Evolutionary conservation across 2,329 filamentous ascomycete species (phyloP), one percentile per base, ranked within the genome.

Genomic region (Colletotrichum tofieldiae): DNA sequence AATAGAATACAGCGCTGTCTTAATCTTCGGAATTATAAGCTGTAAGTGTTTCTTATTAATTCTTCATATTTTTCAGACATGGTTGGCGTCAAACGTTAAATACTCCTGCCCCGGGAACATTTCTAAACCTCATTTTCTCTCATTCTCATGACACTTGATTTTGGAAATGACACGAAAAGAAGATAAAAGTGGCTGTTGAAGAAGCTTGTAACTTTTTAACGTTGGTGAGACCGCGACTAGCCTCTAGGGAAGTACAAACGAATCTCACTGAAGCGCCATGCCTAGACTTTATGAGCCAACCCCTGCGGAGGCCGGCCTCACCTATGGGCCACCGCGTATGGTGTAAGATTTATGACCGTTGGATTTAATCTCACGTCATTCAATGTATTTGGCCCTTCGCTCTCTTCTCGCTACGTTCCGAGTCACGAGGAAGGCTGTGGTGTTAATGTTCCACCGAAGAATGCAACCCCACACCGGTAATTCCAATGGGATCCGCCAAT

Each of bases 401-500:
- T 47, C 5, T 20, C 8, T 37, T 18, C 29, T 63, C n/a, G 32
- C 26, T 39, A 47, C 16, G 29, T 52, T 3, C 45, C n/a, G 5
- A 45, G 47, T 39, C 64, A 59, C 35, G n/a, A 26, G 49, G 39
- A 45, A 4, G 43, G n/a, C 32, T 11, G 16, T 43, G 35, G 20
- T 47, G 3, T 52, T 35, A 6, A 52, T 68, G 65, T 71, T 45
- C 29, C 58, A 63, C 51, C 58, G 45, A 6, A 67, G 20, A 37
- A 67, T 60, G 35, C 63, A 20, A 62, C 64, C 55, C 49, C 26
- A 20, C 18, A 29, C 29, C 16, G 1, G 20, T 47, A 60, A 39
- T 60, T 8, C 65, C 47, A 37, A 12, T 1, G 3, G 29, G 51
- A 58, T 70, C 70, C 70, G 66, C 70, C 70, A 72, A 72, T 72